phyloP scores from a whole-genome alignment of 257 asterid genomes.

The Nicotiana otophora region DNA sequence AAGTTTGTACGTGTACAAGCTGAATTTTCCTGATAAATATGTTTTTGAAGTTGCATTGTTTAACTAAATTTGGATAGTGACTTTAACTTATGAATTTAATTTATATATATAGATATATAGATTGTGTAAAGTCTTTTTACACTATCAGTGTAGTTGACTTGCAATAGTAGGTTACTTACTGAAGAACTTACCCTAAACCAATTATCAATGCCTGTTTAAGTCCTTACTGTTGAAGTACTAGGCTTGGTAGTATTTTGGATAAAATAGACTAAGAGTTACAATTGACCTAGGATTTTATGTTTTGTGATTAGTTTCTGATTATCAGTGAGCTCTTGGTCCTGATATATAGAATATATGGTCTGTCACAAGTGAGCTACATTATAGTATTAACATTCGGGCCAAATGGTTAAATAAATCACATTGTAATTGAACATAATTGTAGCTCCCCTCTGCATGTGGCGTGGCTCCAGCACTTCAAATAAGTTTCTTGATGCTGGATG shows the following conservation, averaged over 20 bases:
- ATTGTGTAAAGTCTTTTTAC: too few species aligned
- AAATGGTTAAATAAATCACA: neutral
- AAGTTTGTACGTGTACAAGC: neutral
- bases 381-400: neutral
- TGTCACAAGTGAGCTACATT: neutral
- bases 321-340: neutral
- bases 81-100: too few species aligned
- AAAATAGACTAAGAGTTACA: neutral
- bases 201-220: neutral
- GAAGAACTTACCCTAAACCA: neutral
- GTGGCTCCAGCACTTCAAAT: constrained; percentile 4
- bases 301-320: neutral
- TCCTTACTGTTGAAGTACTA: neutral
- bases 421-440: neutral
- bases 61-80: too few species aligned
- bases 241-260: neutral
- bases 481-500: neutral
- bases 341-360: neutral
- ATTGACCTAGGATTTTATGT: neutral
- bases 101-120: too few species aligned
- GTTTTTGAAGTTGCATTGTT: neutral
- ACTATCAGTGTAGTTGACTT: too few species aligned
- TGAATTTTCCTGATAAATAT: neutral
- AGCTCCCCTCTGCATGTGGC: neutral
- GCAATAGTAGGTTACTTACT: too few species aligned